Conservation (phyloP, 78 protist species). For the Trichosphaerium sp. region DNA sequence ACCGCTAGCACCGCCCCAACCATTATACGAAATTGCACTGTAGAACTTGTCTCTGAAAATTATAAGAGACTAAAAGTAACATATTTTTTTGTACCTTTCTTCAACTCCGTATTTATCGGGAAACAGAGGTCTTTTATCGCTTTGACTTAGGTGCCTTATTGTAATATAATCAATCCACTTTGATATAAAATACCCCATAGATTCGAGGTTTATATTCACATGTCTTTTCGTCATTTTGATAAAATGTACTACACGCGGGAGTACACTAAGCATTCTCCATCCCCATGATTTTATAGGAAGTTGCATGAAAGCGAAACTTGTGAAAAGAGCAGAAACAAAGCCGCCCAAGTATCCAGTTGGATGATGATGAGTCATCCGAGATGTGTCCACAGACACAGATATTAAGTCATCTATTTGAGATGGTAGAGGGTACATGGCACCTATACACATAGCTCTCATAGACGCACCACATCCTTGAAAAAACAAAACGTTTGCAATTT, state of each 20-base stretch:
- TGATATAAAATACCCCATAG: too few species aligned
- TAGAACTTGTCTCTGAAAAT: constrained; percentile 54
- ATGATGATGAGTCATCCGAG: constrained; percentile 62
- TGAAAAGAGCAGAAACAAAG: constrained; percentile 52
- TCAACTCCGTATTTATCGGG: constrained; percentile 18
- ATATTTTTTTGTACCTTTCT: background rate
- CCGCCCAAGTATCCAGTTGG: constrained; percentile 57
- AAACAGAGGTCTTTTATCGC: constrained; percentile 48
- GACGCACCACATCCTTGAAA: constrained; percentile 78
- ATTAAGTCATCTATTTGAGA: constrained; percentile 14
- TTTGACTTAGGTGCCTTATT: constrained; percentile 22
- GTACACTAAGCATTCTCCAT: background rate
- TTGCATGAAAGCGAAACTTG: constrained; percentile 65
- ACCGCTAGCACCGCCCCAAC: constrained; percentile 61
- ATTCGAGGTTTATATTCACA: background rate
- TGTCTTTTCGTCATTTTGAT: constrained; percentile 11
- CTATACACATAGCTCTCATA: constrained; percentile 69
- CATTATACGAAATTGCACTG: constrained; percentile 12
- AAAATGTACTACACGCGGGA: constrained; percentile 34
- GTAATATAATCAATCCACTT: constrained; percentile 36
- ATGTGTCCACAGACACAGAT: constrained; percentile 38
- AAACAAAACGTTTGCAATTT: too few species aligned
- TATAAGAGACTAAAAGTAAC: too few species aligned
- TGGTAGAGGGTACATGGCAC: constrained; percentile 17
- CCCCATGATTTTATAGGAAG: constrained; percentile 7